Percentiles rank a stretch among this genome's conserved stretches.
phyloP scores from a whole-genome alignment of 1,284 basidiomycete genomes.

The Fomitopsis betulina region DNA sequence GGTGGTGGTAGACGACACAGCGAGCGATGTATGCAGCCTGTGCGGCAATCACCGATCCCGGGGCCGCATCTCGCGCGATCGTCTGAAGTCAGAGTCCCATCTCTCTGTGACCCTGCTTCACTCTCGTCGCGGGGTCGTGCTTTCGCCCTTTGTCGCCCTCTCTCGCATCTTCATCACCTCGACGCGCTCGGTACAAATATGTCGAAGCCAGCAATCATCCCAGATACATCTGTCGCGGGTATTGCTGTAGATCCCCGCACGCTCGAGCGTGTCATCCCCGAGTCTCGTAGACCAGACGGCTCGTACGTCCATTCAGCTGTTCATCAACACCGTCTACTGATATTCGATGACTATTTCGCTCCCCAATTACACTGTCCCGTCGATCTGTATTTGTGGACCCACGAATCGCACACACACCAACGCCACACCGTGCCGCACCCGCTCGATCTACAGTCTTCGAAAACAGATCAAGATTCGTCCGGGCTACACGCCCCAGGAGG shows the following conservation, averaged over 20 bases:
- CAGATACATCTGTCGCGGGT: slow-evolving; percentile 68
- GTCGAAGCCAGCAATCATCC: slow-evolving; percentile 74
- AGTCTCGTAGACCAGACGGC: slow-evolving; percentile 81
- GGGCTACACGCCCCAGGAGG: slow-evolving; percentile 93
- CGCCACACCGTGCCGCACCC: background rate
- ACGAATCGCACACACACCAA: background rate
- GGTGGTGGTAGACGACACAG: background rate
- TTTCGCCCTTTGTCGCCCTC: slow-evolving; percentile 3
- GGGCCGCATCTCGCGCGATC: slow-evolving; percentile 1
- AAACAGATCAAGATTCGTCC: slow-evolving; percentile 90
- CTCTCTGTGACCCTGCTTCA: background rate
- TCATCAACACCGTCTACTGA: background rate
- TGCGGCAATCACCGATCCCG: slow-evolving; percentile 1
- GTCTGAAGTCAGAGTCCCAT: background rate
- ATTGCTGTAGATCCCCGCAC: slow-evolving; percentile 83
- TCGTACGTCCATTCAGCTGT: slow-evolving; percentile 54
- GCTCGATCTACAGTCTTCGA: slow-evolving; percentile 55
- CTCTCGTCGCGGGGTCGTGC: background rate
- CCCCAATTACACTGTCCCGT: too few species aligned
- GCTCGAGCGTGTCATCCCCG: slow-evolving; percentile 84
- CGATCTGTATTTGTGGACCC: background rate
- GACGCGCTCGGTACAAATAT: slow-evolving; percentile 31
- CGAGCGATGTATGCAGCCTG: background rate
- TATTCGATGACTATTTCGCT: background rate
- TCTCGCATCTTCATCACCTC: background rate